Evolutionary conservation across 225 moss, liverwort and hornwort genomes (phyloP).

Genomic region (Takakia lepidozioides): DNA sequence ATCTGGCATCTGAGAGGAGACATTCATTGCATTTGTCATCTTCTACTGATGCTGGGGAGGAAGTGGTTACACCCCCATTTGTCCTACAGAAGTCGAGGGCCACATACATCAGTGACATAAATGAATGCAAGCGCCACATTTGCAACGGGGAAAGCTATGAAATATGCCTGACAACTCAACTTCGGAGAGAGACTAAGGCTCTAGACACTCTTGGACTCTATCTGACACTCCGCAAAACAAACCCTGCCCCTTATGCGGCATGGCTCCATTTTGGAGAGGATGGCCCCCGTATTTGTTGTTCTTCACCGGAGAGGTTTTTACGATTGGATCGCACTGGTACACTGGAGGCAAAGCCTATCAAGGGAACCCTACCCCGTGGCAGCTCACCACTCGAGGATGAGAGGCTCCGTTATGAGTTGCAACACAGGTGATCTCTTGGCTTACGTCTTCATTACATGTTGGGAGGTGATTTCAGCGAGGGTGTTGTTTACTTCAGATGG

Average conservation of each 20-base stretch:
- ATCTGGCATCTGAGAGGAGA: conserved; percentile 45
- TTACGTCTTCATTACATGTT: too few species aligned
- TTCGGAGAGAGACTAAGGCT: conserved; percentile 48
- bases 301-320: conserved; percentile 93
- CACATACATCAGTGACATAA: conserved; percentile 75
- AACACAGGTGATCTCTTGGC: conserved; percentile 46
- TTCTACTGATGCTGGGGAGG: conserved; percentile 28
- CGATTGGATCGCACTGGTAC: conserved; percentile 68
- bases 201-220: conserved; percentile 74
- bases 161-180: conserved; percentile 86
- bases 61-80: conserved; percentile 56
- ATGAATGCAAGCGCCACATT: conserved; percentile 72
- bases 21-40: conserved; percentile 38
- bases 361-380: conserved; percentile 93
- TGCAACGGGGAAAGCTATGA: conserved; percentile 91
- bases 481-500: too few species aligned
- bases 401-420: conserved; percentile 62
- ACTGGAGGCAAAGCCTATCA: conserved; percentile 97
- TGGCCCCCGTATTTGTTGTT: conserved; percentile 93
- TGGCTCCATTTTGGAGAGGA: conserved; percentile 94
- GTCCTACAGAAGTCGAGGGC: conserved; percentile 63
- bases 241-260: conserved; percentile 90
- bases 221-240: conserved; percentile 76
- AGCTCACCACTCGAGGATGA: conserved; percentile 71
- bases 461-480: too few species aligned